These are phyloP conservation scores for Rhizopus stolonifer DNA, from an alignment of 371 early-diverging fungal genomes.

Conservation along the genomic window DNA sequence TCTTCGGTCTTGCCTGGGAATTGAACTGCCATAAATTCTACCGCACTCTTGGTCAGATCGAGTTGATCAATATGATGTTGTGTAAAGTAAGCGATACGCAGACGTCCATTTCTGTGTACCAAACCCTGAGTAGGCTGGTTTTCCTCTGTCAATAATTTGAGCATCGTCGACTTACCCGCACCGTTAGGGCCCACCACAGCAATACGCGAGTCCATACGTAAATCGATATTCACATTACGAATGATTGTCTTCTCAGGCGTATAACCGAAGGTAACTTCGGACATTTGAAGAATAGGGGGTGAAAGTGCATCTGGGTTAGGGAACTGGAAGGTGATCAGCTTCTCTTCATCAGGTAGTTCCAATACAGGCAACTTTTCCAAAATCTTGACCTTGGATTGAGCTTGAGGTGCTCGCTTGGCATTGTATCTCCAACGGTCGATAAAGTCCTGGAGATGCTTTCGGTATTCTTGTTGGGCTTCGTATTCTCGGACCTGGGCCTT, in stretches of 20 bases:
- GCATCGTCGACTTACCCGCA: slow-evolving; percentile 85
- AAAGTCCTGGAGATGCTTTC: slow-evolving; percentile 94
- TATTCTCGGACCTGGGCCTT: slow-evolving; percentile 90
- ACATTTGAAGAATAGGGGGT: slow-evolving; percentile 93
- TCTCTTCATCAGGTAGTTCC: slow-evolving; percentile 84
- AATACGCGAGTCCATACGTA: slow-evolving; percentile 95
- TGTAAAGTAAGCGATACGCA: slow-evolving; percentile 94
- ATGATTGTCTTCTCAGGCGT: slow-evolving; percentile 69
- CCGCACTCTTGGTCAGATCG: slow-evolving; percentile 79
- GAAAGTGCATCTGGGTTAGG: slow-evolving; percentile 85
- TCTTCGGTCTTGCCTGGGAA: slow-evolving; percentile 94
- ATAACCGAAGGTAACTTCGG: slow-evolving; percentile 90
- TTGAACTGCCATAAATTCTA: slow-evolving; percentile 82
- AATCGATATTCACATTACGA: slow-evolving; percentile 81
- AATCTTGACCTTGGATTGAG: slow-evolving; percentile 97
- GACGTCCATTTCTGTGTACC: slow-evolving; percentile 90
- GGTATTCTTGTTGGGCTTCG: slow-evolving; percentile 91
- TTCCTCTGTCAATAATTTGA: slow-evolving; percentile 89
- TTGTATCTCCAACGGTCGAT: slow-evolving; percentile 99
- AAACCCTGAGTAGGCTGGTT: slow-evolving; percentile 76
- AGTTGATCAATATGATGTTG: slow-evolving; percentile 98
- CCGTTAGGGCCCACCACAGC: slow-evolving; percentile 94
- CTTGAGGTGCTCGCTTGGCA: slow-evolving; percentile 97
- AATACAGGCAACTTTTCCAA: slow-evolving; percentile 95
- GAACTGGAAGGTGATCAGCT: slow-evolving; percentile 87